Evolutionary conservation across 1,284 basidiomycete genomes (phyloP).

Genomic region (Testicularia cyperi): DNA sequence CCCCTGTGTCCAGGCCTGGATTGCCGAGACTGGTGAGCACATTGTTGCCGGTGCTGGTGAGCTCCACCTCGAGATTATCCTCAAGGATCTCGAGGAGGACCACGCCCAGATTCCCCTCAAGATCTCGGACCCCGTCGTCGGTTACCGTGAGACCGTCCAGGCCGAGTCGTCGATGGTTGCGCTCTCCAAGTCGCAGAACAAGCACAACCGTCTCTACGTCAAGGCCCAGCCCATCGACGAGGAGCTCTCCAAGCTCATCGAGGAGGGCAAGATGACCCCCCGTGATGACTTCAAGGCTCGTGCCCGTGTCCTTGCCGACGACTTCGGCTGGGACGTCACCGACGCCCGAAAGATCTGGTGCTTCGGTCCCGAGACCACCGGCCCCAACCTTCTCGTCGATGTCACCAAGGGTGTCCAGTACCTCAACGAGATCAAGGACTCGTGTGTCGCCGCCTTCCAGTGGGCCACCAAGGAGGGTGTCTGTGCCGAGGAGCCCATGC

Average conservation of each 20-base stretch:
- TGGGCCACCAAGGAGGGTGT: conserved; percentile 90
- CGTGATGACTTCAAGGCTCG: conserved; percentile 98
- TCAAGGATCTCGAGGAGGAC: conserved; percentile 99
- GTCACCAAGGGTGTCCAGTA: conserved; percentile 90
- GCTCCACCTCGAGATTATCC: conserved; percentile 97
- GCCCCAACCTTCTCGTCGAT: conserved; percentile 95
- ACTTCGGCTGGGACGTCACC: conserved; percentile 97
- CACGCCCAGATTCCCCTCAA: conserved; percentile 99
- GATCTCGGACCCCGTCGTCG: conserved; percentile 97
- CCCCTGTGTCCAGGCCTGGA: conserved; percentile 97
- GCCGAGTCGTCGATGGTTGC: conserved; percentile 93
- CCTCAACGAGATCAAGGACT: conserved; percentile 94
- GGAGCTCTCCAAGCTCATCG: conserved; percentile 90
- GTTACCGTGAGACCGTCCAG: conserved; percentile 97
- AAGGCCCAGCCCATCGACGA: conserved; percentile 92
- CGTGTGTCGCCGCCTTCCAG: conserved; percentile 97
- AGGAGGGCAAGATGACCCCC: conserved; percentile 78
- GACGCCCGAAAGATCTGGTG: conserved; percentile 99
- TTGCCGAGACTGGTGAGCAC: conserved; percentile 90
- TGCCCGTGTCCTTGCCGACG: conserved; percentile 93
- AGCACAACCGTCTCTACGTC: conserved; percentile 97
- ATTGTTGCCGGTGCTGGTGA: conserved; percentile 99
- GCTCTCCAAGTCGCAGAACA: conserved; percentile 99
- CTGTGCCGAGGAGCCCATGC: conserved; percentile 95
- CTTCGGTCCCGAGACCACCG: conserved; percentile 98